A percentile compares a stretch with the other conserved stretches of the same genome.
Evolutionary conservation across 2,329 filamentous ascomycete species (phyloP).

Genomic region (Orbilia ellipsospora): DNA sequence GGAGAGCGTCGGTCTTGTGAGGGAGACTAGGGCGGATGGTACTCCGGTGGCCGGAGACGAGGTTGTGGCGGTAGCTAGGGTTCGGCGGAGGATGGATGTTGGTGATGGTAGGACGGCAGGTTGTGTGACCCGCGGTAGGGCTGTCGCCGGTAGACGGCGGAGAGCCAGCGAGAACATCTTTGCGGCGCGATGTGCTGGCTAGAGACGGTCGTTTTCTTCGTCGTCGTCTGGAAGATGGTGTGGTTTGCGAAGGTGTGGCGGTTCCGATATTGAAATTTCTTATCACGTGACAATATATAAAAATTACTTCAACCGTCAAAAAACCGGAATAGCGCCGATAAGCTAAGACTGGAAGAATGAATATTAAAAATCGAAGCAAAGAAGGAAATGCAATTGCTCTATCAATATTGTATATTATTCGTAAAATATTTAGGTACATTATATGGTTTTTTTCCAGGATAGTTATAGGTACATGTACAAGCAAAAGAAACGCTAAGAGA

Average conservation of each 20-base stretch:
- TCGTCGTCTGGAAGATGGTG: background rate
- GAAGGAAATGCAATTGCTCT: too few species aligned
- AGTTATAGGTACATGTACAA: too few species aligned
- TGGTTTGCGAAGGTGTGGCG: background rate
- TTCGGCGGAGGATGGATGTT: slow-evolving; percentile 32
- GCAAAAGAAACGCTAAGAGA: too few species aligned
- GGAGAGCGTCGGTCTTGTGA: slow-evolving; percentile 26
- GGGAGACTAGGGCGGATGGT: slow-evolving; percentile 38
- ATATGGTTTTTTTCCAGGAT: too few species aligned
- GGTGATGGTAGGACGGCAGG: background rate
- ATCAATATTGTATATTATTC: too few species aligned
- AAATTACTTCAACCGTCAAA: too few species aligned
- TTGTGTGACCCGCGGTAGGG: slow-evolving; percentile 22
- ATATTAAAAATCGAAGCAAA: too few species aligned
- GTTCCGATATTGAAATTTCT: background rate
- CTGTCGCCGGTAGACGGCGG: slow-evolving; percentile 33
- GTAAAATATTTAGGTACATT: too few species aligned
- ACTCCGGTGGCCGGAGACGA: slow-evolving; percentile 40
- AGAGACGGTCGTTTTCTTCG: background rate
- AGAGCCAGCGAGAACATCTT: slow-evolving; percentile 35
- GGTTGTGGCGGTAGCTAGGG: slow-evolving; percentile 47
- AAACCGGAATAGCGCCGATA: too few species aligned
- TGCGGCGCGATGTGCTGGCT: background rate
- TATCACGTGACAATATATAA: background rate
- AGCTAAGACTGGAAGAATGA: too few species aligned